phyloP scores from a whole-genome alignment of 225 moss, liverwort and hornwort species.

The Rhytidiadelphus loreus region DNA sequence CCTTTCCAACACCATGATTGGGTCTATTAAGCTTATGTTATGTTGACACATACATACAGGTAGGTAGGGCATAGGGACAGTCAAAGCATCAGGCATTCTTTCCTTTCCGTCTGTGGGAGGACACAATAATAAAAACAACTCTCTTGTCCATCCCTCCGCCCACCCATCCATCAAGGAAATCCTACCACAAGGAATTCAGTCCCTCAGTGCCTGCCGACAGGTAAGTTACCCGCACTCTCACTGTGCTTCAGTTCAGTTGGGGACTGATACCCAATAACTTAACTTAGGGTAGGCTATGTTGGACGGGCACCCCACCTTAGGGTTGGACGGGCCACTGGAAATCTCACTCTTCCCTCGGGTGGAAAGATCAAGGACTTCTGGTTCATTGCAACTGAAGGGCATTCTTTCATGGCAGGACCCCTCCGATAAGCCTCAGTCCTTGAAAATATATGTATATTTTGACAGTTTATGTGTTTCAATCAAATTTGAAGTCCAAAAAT shows the following conservation, averaged over 20 bases:
- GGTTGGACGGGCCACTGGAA: background rate
- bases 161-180: too few relatives aligned
- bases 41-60: too few relatives aligned
- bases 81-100: too few relatives aligned
- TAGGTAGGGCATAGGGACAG: too few relatives aligned
- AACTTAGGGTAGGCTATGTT: too few relatives aligned
- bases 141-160: too few relatives aligned
- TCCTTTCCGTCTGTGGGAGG: too few relatives aligned
- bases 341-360: background rate
- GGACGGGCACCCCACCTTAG: background rate
- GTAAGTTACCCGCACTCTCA: background rate
- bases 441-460: background rate
- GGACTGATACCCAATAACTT: background rate
- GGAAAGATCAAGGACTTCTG: background rate
- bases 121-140: too few relatives aligned
- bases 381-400: background rate
- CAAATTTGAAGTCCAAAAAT: background rate
- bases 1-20: too few relatives aligned
- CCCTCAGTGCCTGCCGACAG: too few relatives aligned
- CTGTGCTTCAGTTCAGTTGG: background rate
- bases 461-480: background rate
- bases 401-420: background rate
- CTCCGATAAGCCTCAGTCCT: background rate
- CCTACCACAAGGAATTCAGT: too few relatives aligned
- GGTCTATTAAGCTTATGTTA: too few relatives aligned